Conservation (phyloP, 306 rosid species). For the Morella rubra region DNA sequence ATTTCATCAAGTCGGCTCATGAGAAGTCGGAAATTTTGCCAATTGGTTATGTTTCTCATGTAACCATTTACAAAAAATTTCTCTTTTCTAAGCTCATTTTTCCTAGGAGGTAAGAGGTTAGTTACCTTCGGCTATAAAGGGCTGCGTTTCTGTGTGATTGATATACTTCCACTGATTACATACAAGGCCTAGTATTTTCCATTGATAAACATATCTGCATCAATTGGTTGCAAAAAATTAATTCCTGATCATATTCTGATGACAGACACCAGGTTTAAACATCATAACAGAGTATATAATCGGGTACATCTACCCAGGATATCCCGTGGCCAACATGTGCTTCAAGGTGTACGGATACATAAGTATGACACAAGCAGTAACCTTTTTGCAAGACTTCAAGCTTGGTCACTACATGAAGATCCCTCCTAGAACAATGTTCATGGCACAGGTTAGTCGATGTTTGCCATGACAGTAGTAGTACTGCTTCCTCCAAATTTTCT, state of each 20-base stretch:
- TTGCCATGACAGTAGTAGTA: background rate
- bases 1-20: background rate
- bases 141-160: too few species aligned
- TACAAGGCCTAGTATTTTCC: too few species aligned
- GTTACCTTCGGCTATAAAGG: background rate
- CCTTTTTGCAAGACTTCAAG: slow-evolving; percentile 90
- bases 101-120: too few species aligned
- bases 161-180: too few species aligned
- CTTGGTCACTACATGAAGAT: slow-evolving; percentile 98
- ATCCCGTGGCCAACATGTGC: slow-evolving; percentile 96
- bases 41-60: background rate
- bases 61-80: background rate
- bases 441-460: slow-evolving; percentile 67
- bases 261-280: slow-evolving; percentile 78
- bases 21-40: background rate
- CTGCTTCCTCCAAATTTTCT: background rate
- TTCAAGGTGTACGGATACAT: slow-evolving; percentile 94
- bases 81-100: too few species aligned
- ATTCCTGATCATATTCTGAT: too few species aligned
- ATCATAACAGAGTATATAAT: slow-evolving; percentile 85
- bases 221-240: background rate
- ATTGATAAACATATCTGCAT: background rate
- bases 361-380: slow-evolving; percentile 84
- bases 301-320: slow-evolving; percentile 89
- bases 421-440: slow-evolving; percentile 93